Conservation (phyloP, 1,284 basidiomycete species). For the Blastosporella zonata region DNA sequence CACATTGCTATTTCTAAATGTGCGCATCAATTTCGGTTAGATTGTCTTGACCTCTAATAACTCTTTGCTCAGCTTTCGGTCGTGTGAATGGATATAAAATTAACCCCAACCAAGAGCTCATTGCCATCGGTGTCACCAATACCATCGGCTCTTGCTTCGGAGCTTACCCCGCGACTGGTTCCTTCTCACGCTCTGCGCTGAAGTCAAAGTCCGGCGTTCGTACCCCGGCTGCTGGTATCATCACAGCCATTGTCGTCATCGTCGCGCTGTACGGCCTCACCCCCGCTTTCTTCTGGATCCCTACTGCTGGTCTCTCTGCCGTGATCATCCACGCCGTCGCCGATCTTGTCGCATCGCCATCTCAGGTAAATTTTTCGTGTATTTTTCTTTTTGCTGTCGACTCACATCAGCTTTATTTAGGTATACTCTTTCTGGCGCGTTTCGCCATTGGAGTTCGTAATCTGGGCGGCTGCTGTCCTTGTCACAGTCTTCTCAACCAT, state of each 20-base stretch:
- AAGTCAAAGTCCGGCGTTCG: constrained; percentile 96
- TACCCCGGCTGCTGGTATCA: constrained; percentile 87
- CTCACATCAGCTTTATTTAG: constrained; percentile 19
- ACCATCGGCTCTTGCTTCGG: constrained; percentile 82
- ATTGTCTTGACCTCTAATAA: constrained; percentile 7
- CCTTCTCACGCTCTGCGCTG: constrained; percentile 95
- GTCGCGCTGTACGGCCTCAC: constrained; percentile 94
- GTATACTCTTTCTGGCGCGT: constrained; percentile 94
- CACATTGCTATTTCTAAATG: constrained; percentile 96
- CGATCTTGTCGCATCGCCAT: constrained; percentile 86
- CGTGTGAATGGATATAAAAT: constrained; percentile 97
- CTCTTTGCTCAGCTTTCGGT: constrained; percentile 73
- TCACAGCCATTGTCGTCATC: constrained; percentile 87
- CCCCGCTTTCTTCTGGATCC: constrained; percentile 88
- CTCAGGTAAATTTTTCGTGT: constrained; percentile 43
- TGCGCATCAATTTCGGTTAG: constrained; percentile 31
- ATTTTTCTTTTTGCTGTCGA: not conserved
- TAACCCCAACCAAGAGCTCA: constrained; percentile 95
- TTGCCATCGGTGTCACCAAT: constrained; percentile 97
- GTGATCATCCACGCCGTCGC: constrained; percentile 96
- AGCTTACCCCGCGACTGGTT: constrained; percentile 96
- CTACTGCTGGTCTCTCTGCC: constrained; percentile 77
- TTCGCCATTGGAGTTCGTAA: constrained; percentile 90
- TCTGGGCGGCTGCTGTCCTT: constrained; percentile 87
- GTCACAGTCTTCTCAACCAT: constrained; percentile 87